Percentiles rank a stretch among this genome's conserved stretches.
Evolutionary conservation across 2,329 filamentous ascomycete genomes (phyloP).

Genomic region (Fusarium oxysporum): DNA sequence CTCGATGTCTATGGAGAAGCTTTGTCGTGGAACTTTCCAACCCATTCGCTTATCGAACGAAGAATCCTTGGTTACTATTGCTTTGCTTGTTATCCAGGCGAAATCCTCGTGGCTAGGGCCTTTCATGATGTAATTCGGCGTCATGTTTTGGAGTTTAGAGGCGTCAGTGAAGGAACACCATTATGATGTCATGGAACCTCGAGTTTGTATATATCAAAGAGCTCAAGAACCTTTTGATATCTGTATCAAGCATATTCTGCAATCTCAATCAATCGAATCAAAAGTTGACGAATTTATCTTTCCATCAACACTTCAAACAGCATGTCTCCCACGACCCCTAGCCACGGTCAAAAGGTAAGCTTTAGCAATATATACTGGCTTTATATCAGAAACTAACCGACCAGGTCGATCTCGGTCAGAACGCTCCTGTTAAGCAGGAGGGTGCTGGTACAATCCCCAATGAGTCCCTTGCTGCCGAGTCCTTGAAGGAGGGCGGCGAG

Average conservation of each 20-base stretch:
- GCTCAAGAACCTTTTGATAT: neutral
- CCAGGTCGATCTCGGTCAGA: constrained; percentile 60
- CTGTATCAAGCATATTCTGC: neutral
- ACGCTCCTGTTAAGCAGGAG: constrained; percentile 67
- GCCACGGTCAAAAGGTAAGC: constrained; percentile 42
- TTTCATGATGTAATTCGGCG: constrained; percentile 41
- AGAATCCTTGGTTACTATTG: neutral
- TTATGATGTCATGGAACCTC: constrained; percentile 36
- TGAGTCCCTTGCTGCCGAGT: constrained; percentile 83
- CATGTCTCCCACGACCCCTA: constrained; percentile 38
- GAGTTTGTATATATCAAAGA: constrained; percentile 30
- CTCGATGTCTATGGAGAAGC: constrained; percentile 21
- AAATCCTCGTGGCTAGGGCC: constrained; percentile 12
- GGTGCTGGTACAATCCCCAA: constrained; percentile 70
- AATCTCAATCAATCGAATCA: neutral
- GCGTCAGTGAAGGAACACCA: constrained; percentile 19
- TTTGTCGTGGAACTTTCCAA: constrained; percentile 24
- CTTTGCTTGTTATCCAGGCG: neutral
- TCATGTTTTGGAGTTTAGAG: constrained; percentile 25
- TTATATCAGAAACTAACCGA: constrained; percentile 8
- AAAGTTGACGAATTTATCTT: neutral
- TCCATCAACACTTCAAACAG: neutral
- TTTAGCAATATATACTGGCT: neutral
- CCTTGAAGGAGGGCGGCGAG: constrained; percentile 66
- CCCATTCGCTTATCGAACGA: neutral